phyloP scores from a whole-genome alignment of 2,329 filamentous ascomycete genomes.

The Fonsecaea monophora region DNA sequence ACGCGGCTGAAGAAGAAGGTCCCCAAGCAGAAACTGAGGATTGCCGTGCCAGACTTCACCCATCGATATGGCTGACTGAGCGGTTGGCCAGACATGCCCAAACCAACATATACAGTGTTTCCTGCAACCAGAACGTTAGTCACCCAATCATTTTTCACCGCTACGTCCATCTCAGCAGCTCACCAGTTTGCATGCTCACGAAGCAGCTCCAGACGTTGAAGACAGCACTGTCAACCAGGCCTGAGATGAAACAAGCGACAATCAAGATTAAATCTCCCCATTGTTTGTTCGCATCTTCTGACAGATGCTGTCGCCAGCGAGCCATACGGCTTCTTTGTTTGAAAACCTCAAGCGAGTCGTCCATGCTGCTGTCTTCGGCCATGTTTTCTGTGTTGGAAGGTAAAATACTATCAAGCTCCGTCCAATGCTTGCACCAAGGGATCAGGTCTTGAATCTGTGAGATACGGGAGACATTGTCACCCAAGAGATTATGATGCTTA shows the following conservation, averaged over 20 bases:
- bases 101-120: constrained; percentile 52
- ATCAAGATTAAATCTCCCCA: constrained; percentile 38
- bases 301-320: constrained; percentile 24
- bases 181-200: constrained; percentile 56
- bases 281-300: constrained; percentile 26
- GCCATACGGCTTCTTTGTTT: constrained; percentile 23
- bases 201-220: constrained; percentile 57
- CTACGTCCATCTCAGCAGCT: constrained; percentile 13
- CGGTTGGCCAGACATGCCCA: constrained; percentile 50
- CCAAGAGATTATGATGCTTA: constrained; percentile 4
- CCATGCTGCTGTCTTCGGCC: constrained; percentile 19
- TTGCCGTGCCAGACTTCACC: constrained; percentile 51
- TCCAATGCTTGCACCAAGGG: neutral
- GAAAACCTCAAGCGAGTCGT: constrained; percentile 21
- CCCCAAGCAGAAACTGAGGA: constrained; percentile 46
- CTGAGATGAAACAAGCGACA: constrained; percentile 48
- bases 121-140: constrained; percentile 40
- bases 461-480: neutral
- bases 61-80: constrained; percentile 48
- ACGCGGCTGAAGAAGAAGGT: constrained; percentile 48
- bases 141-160: neutral
- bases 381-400: constrained; percentile 1
- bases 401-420: neutral
- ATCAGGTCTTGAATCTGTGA: neutral
- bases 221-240: constrained; percentile 52